Base-by-base conservation (phyloP, 78 protist genomes). In the Bodo saltans region DNA sequence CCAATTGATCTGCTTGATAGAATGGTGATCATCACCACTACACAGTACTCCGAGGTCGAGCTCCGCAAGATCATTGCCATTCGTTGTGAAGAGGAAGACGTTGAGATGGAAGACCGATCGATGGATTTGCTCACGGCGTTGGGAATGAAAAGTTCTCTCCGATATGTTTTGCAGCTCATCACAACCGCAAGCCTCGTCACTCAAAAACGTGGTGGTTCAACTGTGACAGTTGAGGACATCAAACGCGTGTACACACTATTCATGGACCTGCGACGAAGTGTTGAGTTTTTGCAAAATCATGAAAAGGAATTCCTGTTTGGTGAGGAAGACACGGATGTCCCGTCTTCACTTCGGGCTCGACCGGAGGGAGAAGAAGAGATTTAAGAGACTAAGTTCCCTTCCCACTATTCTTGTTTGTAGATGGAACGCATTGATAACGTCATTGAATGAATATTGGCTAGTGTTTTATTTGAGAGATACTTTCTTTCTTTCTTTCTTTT, bases 1-100 rank as follows among this genome's bases (percentile, higher is more conserved):
- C 99, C 99, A 27, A 86, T 94, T 35, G 99, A 98, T 75, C 83
- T 98, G 70, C 88, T 98, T 37, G 99, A 98, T 78, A 95, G 68
- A 83, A 89, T 92, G 34, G 74, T 32, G 93, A 89, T 73, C 83
- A 85, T 86, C 88, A 73, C 74, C 70, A 88, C 86, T 40, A 73
- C 32, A 17, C 32, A 53, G 38, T 90, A 91, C 82, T 68, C 83
- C 32, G 52, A 35, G 68, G 27, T 42, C 23, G 95, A 92, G 84
- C 30, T 92, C 30, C 0, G 3, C 47, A 33, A 79, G 69, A 85
- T 89, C 74, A 0, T 87, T 17, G 1, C 12, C 11, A 75, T 84
- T 27, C 76, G 85, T 28, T 83, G 83, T 40, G 95, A 93, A 70
- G 99, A 97, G 85, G 99, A 97, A 80, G 98, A 97, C 52, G 99